Base-by-base conservation (phyloP, 805 yeast species). In the Pichia nanzhaoensis region DNA sequence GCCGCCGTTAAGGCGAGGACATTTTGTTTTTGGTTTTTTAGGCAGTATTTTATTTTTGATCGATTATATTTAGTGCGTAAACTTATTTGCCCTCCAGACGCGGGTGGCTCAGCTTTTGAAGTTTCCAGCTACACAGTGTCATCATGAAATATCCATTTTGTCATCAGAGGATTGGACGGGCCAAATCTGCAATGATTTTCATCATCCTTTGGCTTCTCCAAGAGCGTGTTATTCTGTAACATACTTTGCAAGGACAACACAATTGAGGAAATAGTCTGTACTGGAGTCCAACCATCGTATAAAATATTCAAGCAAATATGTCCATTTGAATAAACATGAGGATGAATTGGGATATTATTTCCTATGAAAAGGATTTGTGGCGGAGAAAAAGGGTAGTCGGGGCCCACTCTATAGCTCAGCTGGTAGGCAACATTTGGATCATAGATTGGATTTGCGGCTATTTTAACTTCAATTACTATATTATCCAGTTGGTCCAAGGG, bases 291-390 rank as follows among this genome's bases (percentile, higher is more conserved):
- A 35, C 74, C 82, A 17, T 70, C 71, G 2, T 84, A 87, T 32
- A 83, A 61, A 1, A 84, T 62, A 54, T 83, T 78, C 18, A 83
- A 64, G 56, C 91, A 83, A n/a, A 83, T 83, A 54, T 84, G 90
- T 1, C 90, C 91, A 55, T 84, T 84, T 28, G 82, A 73, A 55
- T 83, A 83, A 3, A 83, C 69, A 55, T 83, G 91, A 0, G 91
- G 91, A 55, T 83, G 89, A 3, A 81, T 53, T 1, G 91, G 91
- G 3, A 83, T 72, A 41, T 49, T 51, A 2, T 37, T 19, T 2
- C 53, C 53, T 1, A 45, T 34, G 21, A 50, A 50, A 2, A 28
- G 21, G 1, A 50, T 46, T 4, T 33, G 31, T 3, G 53, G 53
- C 2, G 50, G 47, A 4, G 28, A 14, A 20, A 50, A 50, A 5